Evolutionary conservation across 805 yeast genomes (phyloP).

Genomic region (Yamadazyma sp.): DNA sequence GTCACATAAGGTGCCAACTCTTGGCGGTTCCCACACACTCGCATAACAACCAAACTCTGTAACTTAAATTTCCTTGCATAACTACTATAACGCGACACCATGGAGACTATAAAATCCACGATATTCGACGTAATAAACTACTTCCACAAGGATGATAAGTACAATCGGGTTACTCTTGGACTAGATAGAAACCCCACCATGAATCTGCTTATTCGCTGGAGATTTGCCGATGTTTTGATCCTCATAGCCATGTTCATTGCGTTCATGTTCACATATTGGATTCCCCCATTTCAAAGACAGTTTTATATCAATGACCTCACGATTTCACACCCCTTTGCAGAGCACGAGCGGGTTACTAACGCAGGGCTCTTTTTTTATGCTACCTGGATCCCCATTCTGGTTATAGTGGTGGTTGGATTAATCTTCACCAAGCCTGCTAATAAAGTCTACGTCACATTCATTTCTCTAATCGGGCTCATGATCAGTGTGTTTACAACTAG

Average conservation of each 20-base stretch:
- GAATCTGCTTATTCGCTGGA: conserved; percentile 24
- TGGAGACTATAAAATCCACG: conserved; percentile 15
- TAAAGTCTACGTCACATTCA: conserved; percentile 58
- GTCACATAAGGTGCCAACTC: too few species aligned
- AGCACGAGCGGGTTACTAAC: conserved; percentile 66
- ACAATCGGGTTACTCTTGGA: conserved; percentile 32
- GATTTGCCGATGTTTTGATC: conserved; percentile 23
- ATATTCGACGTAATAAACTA: conserved; percentile 18
- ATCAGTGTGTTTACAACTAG: conserved; percentile 60
- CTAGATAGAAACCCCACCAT: conserved; percentile 17
- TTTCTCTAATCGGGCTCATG: conserved; percentile 65
- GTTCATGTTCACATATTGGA: conserved; percentile 22
- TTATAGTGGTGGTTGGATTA: conserved; percentile 36
- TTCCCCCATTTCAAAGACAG: conserved; percentile 72
- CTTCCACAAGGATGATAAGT: conserved; percentile 22
- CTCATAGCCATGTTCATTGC: conserved; percentile 22
- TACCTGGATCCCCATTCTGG: conserved; percentile 47
- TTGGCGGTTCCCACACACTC: too few species aligned
- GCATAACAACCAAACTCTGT: too few species aligned
- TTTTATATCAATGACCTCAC: conserved; percentile 75
- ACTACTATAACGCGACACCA: too few species aligned
- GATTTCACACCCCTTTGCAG: conserved; percentile 79
- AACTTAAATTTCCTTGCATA: too few species aligned
- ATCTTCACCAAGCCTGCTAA: conserved; percentile 50
- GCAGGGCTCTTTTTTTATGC: conserved; percentile 54